Conservation (phyloP, 202 grass and related monocot species). For the Panicum hallii region DNA sequence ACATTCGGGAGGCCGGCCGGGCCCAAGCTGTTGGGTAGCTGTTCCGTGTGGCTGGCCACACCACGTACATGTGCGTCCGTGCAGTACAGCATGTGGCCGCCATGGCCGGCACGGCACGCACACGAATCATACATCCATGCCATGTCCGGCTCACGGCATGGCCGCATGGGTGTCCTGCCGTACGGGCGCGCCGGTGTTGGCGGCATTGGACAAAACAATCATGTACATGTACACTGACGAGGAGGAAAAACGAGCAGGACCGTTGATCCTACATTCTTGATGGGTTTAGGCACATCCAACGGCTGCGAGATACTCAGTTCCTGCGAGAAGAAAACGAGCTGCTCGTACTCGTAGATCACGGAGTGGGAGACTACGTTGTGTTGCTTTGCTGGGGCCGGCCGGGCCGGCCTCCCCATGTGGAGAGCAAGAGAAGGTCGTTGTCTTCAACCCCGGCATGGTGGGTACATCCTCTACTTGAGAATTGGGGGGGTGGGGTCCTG, state of each 20-base stretch:
- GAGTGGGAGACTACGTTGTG: conserved; percentile 6
- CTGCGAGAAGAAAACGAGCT: background rate
- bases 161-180: background rate
- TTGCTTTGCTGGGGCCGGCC: conserved; percentile 32
- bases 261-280: background rate
- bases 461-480: background rate
- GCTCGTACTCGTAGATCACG: background rate
- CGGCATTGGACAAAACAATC: background rate
- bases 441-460: background rate
- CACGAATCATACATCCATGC: background rate
- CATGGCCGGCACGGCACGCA: background rate
- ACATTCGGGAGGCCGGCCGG: background rate
- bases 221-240: background rate
- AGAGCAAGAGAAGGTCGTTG: conserved; percentile 2
- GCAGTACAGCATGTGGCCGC: conserved; percentile 2
- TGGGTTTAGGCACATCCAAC: background rate
- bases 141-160: background rate
- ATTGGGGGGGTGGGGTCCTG: background rate
- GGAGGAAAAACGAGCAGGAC: background rate
- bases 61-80: conserved; percentile 4
- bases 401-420: conserved; percentile 37
- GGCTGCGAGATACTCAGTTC: background rate
- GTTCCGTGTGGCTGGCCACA: background rate
- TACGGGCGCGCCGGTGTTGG: background rate
- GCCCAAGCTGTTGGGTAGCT: background rate